Evolutionary conservation across 2,329 filamentous ascomycete genomes (phyloP), one percentile per base, ranked within the genome.

Genomic region (Penicillium glabrum): DNA sequence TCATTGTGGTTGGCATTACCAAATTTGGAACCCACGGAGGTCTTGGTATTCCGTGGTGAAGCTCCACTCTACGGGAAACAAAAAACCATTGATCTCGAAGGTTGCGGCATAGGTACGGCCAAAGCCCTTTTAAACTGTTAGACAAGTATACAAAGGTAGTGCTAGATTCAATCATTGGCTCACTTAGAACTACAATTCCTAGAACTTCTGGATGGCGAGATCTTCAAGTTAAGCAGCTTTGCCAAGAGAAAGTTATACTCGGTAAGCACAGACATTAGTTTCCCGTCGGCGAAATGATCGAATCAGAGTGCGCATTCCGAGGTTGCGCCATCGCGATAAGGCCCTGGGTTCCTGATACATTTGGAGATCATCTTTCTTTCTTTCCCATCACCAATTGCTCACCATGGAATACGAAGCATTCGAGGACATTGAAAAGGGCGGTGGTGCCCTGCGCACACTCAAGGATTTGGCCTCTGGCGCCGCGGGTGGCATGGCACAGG

Each of bases 391-490:
- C 19, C 52, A 58, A 50, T 56, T 57, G 35, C 16, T 46, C 31
- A 54, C 37, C 26, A 72, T 72, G 71, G 70, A 74, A 61, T 63
- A 67, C 55, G 71, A 74, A 58, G 67, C 72, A 16, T 66, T 71
- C 50, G 73, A 77, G 49, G 69, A 72, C 41, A 58, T 72, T 45
- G 68, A 74, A 57, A 72, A 75, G 61, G 72, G 69, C 35, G 73
- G 67, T 35, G 75, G 76, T 60, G 70, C 81, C 50, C 61, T 76
- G 66, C 85, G 88, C 71, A 89, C 89, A 49, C 80, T 87, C 68
- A 99, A 98, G 81, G 95, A 99, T 77, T 81, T 99, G 57, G 89
- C 93, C 71, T 86, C 95, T 11, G 95, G 95, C 37, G 95, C 95
- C 58, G 89, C 89, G 8, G 95, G 95, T 61, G 95, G 95, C 67